phyloP scores from a whole-genome alignment of 2,329 filamentous ascomycete genomes.

The Seiridium cupressi region DNA sequence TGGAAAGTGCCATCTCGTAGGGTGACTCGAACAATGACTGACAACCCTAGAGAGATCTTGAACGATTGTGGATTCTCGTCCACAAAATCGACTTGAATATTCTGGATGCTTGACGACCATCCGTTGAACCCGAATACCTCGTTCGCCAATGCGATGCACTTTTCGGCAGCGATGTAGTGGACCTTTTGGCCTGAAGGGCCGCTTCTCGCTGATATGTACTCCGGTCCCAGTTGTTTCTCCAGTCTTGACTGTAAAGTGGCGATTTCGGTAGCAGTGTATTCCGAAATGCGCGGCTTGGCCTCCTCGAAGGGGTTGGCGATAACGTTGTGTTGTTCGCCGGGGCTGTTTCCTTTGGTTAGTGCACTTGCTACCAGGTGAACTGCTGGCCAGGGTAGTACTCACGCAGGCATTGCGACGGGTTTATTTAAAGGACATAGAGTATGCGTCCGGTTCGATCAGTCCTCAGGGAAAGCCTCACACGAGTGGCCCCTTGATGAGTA shows the following conservation, averaged over 20 bases:
- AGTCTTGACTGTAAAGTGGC: conserved; percentile 82
- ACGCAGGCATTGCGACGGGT: conserved; percentile 9
- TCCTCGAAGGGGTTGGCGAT: conserved; percentile 82
- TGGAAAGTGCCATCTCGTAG: conserved; percentile 93
- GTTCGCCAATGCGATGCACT: conserved; percentile 72
- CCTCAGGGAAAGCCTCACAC: no score
- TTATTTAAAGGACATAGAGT: no score
- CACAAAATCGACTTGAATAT: conserved; percentile 92
- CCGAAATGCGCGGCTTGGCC: conserved; percentile 62
- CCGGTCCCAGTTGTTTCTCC: conserved; percentile 90
- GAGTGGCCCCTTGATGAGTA: no score
- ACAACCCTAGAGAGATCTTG: conserved; percentile 81
- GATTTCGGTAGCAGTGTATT: conserved; percentile 88
- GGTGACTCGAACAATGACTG: conserved; percentile 87
- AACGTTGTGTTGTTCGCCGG: conserved; percentile 66
- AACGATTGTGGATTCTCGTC: conserved; percentile 78
- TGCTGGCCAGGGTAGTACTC: background rate
- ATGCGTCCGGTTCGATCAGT: no score
- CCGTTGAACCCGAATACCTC: conserved; percentile 33
- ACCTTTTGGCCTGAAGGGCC: conserved; percentile 84
- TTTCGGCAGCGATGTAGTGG: conserved; percentile 93
- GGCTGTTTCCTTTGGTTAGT: conserved; percentile 39
- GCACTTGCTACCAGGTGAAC: background rate
- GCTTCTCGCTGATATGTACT: conserved; percentile 86
- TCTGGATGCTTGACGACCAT: conserved; percentile 94